These are phyloP conservation scores for Bauhinia variegata DNA, from an alignment of 306 rosid genomes.

Conservation along the genomic window DNA sequence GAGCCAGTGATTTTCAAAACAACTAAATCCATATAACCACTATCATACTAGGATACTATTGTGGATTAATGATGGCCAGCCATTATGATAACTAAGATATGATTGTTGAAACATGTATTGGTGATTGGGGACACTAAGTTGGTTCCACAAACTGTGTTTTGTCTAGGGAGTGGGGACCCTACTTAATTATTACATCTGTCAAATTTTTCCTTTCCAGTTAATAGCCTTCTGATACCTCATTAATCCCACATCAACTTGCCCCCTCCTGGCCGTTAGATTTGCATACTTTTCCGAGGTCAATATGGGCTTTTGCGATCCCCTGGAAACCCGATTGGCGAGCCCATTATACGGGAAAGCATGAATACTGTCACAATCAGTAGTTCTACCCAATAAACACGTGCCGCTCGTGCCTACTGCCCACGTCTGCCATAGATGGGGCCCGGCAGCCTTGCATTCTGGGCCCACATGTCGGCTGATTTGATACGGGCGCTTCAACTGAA, in stretches of 20 bases:
- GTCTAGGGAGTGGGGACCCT: slow-evolving; percentile 26
- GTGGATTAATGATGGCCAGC: not conserved
- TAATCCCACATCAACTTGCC: not conserved
- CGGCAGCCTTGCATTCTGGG: not conserved
- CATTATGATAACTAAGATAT: slow-evolving; percentile 28
- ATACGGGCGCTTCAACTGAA: slow-evolving; percentile 14
- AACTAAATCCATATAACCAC: too few relatives aligned
- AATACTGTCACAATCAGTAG: slow-evolving; percentile 38
- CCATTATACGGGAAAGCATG: slow-evolving; percentile 13
- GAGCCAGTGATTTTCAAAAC: too few relatives aligned
- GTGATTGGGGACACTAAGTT: slow-evolving; percentile 33
- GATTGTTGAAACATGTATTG: slow-evolving; percentile 49
- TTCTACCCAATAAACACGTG: slow-evolving; percentile 24
- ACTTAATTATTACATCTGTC: slow-evolving; percentile 43
- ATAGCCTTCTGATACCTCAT: not conserved
- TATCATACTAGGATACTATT: not conserved
- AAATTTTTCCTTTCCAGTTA: not conserved
- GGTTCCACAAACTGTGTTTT: slow-evolving; percentile 38
- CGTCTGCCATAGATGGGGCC: slow-evolving; percentile 32
- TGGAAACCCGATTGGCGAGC: not conserved
- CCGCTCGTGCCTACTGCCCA: slow-evolving; percentile 28
- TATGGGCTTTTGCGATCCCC: not conserved
- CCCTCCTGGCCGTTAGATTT: slow-evolving; percentile 19
- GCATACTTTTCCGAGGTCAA: slow-evolving; percentile 15
- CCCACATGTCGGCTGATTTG: slow-evolving; percentile 28